Conservation (phyloP, 306 rosid species). For the Sicyos edulis region DNA sequence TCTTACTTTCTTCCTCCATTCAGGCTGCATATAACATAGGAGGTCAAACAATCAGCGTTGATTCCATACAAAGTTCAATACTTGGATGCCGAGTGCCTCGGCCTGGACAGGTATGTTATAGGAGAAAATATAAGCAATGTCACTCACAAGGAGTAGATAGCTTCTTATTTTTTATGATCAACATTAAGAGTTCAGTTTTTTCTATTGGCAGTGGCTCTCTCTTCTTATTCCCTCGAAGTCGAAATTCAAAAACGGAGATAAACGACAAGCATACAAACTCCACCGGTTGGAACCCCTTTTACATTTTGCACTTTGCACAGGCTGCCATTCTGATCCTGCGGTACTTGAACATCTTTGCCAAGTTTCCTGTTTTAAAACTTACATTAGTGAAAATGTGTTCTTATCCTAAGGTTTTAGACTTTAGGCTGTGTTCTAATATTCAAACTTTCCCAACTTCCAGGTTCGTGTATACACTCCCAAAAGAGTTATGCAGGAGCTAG, state of each 20-base stretch:
- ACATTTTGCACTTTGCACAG: conserved; percentile 76
- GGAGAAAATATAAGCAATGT: not conserved
- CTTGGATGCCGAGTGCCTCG: conserved; percentile 84
- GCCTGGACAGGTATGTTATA: conserved; percentile 70
- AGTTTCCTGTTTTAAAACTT: not conserved
- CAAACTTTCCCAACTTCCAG: conserved; percentile 27
- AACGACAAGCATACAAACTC: conserved; percentile 65
- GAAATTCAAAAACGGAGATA: conserved; percentile 59
- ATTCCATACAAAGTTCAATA: conserved; percentile 71
- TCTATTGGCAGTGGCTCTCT: conserved; percentile 66
- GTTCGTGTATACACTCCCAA: conserved; percentile 50
- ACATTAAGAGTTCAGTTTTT: not conserved
- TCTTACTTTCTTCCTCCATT: conserved; percentile 25
- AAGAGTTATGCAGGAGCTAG: conserved; percentile 24
- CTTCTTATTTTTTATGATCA: not conserved
- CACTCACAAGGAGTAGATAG: not conserved
- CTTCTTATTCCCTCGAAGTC: conserved; percentile 57
- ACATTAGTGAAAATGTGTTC: not conserved
- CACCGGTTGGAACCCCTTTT: conserved; percentile 62
- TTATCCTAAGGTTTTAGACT: not conserved
- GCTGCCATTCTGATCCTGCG: conserved; percentile 92
- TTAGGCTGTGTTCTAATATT: not conserved
- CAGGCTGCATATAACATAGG: conserved; percentile 98
- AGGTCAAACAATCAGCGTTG: conserved; percentile 79
- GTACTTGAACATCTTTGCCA: conserved; percentile 31